Conservation (phyloP, 1,139 yeast genomes). For the Yamadazyma friedrichii region DNA sequence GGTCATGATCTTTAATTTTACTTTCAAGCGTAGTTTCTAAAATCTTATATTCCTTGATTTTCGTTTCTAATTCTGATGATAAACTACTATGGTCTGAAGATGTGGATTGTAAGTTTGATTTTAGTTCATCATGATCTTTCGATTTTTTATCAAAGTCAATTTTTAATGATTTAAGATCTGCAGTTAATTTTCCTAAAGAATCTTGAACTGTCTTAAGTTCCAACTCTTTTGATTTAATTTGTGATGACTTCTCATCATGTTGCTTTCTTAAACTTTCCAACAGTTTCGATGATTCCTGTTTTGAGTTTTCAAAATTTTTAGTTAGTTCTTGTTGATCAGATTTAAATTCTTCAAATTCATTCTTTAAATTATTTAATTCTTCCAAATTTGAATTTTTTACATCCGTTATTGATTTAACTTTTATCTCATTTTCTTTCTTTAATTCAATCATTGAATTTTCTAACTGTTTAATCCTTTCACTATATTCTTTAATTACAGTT, state of each 20-base stretch:
- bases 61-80: background rate
- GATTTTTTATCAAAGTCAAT: background rate
- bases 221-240: background rate
- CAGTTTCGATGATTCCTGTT: background rate
- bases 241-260: background rate
- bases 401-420: constrained; percentile 1
- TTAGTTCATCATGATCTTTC: constrained; percentile 5
- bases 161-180: constrained; percentile 1
- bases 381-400: constrained; percentile 7
- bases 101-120: background rate
- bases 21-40: background rate
- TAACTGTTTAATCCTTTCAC: constrained; percentile 39
- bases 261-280: constrained; percentile 3
- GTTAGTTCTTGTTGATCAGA: constrained; percentile 1
- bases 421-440: constrained; percentile 14
- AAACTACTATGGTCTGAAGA: background rate
- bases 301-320: constrained; percentile 1
- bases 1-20: background rate
- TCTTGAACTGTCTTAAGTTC: constrained; percentile 1
- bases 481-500: constrained; percentile 45
- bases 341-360: constrained; percentile 5
- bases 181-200: background rate
- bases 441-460: constrained; percentile 18
- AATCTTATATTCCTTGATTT: background rate
- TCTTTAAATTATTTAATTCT: constrained; percentile 4